Conservation (phyloP, 768 basidiomycete species). For the Termitomyces sp. region DNA sequence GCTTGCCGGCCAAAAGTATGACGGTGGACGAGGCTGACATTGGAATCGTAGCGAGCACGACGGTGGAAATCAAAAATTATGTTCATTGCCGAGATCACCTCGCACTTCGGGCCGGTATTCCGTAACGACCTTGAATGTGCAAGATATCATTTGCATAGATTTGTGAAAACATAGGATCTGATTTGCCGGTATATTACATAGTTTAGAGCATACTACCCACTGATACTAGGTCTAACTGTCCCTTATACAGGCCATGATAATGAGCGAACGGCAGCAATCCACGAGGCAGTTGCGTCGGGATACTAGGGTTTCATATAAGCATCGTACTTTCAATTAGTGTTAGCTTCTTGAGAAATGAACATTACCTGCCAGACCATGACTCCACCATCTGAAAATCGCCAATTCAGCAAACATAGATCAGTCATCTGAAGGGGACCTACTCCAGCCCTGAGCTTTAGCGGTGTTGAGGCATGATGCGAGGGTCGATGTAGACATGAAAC, state of each 20-base stretch:
- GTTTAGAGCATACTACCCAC: background rate
- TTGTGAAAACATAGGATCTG: background rate
- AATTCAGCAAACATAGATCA: conserved; percentile 1
- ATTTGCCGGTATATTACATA: background rate
- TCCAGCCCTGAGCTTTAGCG: conserved; percentile 66
- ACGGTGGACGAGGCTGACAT: conserved; percentile 9
- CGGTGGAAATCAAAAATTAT: conserved; percentile 4
- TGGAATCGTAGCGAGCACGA: background rate
- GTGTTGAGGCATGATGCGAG: conserved; percentile 58
- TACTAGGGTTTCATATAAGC: conserved; percentile 19
- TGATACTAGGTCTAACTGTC: background rate
- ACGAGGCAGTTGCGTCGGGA: conserved; percentile 28
- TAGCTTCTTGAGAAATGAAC: background rate
- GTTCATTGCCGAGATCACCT: conserved; percentile 1
- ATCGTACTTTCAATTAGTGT: background rate
- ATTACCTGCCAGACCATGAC: conserved; percentile 38
- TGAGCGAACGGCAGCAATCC: conserved; percentile 31
- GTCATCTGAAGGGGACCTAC: conserved; percentile 34
- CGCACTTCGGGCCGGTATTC: background rate
- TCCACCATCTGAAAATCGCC: conserved; percentile 26
- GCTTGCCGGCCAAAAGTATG: conserved; percentile 13
- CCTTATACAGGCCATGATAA: conserved; percentile 30
- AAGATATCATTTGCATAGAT: background rate
- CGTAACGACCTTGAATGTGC: background rate
- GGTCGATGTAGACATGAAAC: conserved; percentile 56